Percentiles rank a stretch among this genome's conserved stretches.
Evolutionary conservation across 1,284 basidiomycete genomes (phyloP).

Genomic region (Irpex sp.): DNA sequence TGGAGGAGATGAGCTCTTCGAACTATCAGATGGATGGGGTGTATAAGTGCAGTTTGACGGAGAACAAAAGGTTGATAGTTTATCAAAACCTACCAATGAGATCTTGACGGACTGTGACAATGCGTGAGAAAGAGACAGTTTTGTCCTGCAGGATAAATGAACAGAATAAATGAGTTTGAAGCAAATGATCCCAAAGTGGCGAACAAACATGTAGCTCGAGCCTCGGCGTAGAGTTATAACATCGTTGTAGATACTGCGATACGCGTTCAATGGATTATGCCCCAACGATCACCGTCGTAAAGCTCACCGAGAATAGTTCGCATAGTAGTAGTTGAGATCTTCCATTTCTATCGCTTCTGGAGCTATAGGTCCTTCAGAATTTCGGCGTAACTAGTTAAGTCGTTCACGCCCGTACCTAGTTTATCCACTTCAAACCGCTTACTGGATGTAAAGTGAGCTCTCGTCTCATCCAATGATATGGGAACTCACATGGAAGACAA

Average conservation of each 20-base stretch:
- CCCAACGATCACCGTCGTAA: conserved; percentile 1
- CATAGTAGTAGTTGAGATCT: conserved; percentile 96
- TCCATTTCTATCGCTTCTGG: conserved; percentile 90
- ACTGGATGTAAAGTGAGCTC: conserved; percentile 39
- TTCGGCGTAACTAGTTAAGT: neutral
- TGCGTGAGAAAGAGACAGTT: conserved; percentile 91
- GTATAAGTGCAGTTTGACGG: neutral
- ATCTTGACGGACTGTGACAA: conserved; percentile 97
- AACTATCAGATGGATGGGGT: conserved; percentile 44
- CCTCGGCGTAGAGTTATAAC: conserved; percentile 94
- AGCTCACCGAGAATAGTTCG: conserved; percentile 87
- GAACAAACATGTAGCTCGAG: conserved; percentile 87
- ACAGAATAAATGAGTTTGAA: conserved; percentile 7
- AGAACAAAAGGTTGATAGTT: conserved; percentile 2
- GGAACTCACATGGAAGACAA: conserved; percentile 77
- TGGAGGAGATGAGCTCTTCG: conserved; percentile 89
- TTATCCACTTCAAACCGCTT: conserved; percentile 92
- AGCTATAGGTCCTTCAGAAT: conserved; percentile 36
- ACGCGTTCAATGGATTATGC: neutral
- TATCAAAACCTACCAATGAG: conserved; percentile 57
- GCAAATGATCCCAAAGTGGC: conserved; percentile 14
- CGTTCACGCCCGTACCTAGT: conserved; percentile 46
- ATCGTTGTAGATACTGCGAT: conserved; percentile 89
- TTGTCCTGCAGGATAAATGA: conserved; percentile 65
- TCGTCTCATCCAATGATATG: neutral